These are phyloP conservation scores for Pestalotiopsis sp. DNA, from an alignment of 2,329 filamentous ascomycete genomes.

Conservation along the genomic window DNA sequence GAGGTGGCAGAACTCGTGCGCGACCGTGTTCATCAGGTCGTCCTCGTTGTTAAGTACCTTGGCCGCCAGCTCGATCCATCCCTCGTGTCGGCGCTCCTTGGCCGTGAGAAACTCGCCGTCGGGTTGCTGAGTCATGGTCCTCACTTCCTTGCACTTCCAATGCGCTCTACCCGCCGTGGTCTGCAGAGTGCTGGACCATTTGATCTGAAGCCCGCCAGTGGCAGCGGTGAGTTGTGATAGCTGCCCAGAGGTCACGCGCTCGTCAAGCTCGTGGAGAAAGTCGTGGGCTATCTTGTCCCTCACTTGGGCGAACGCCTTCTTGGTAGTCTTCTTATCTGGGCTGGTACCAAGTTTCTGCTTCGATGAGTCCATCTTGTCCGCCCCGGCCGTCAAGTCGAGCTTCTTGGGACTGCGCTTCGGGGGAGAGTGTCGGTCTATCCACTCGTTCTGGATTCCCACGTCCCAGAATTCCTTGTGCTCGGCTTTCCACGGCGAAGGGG, in stretches of 20 bases:
- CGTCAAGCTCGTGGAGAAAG: constrained; percentile 73
- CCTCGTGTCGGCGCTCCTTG: constrained; percentile 59
- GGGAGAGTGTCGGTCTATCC: constrained; percentile 36
- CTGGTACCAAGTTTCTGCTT: constrained; percentile 36
- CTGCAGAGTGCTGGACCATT: constrained; percentile 79
- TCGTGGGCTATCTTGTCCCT: constrained; percentile 65
- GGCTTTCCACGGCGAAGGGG: constrained; percentile 32
- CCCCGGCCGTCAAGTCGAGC: constrained; percentile 17
- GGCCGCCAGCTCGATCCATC: constrained; percentile 83
- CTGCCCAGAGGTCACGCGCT: constrained; percentile 60
- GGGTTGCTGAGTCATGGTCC: constrained; percentile 31
- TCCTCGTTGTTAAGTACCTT: constrained; percentile 82
- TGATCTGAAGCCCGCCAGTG: constrained; percentile 71
- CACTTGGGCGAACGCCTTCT: constrained; percentile 62
- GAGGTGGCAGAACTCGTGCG: constrained; percentile 95
- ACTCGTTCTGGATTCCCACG: constrained; percentile 32
- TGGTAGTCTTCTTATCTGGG: constrained; percentile 41
- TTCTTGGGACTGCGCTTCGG: constrained; percentile 26
- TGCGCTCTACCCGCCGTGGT: constrained; percentile 78
- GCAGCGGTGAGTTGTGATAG: constrained; percentile 59
- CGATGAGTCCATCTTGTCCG: constrained; percentile 28
- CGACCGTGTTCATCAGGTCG: constrained; percentile 85
- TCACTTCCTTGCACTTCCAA: constrained; percentile 65
- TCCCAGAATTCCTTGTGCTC: constrained; percentile 36
- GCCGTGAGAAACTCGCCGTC: constrained; percentile 26